Evolutionary conservation across 2,329 filamentous ascomycete genomes (phyloP).

Genomic region (Colletotrichum euphorbiae): DNA sequence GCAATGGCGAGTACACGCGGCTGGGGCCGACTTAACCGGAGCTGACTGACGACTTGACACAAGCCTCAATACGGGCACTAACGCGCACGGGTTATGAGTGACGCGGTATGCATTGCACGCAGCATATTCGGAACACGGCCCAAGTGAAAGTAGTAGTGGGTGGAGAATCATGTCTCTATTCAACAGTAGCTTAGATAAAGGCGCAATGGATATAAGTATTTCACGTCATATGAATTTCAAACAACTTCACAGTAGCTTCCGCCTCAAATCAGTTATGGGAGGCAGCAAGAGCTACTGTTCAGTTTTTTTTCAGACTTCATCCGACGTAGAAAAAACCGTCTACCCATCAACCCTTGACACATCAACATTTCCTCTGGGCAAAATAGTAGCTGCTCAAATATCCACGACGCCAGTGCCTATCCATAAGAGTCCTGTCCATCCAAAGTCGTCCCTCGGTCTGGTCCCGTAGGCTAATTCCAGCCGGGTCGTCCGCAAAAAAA

Average conservation of each 20-base stretch:
- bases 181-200: slow-evolving; percentile 28
- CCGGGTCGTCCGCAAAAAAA: slow-evolving; percentile 38
- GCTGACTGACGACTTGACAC: too few relatives aligned
- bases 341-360: slow-evolving; percentile 15
- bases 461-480: slow-evolving; percentile 35
- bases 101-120: background rate
- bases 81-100: background rate
- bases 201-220: slow-evolving; percentile 20
- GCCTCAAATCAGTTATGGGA: too few relatives aligned
- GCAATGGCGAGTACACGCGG: too few relatives aligned
- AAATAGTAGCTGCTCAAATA: slow-evolving; percentile 29
- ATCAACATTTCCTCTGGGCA: slow-evolving; percentile 31
- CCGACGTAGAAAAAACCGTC: too few relatives aligned
- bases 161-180: slow-evolving; percentile 33
- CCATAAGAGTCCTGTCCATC: slow-evolving; percentile 37
- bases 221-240: too few relatives aligned
- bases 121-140: background rate
- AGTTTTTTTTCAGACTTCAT: too few relatives aligned
- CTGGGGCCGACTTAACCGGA: too few relatives aligned
- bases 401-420: slow-evolving; percentile 37
- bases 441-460: slow-evolving; percentile 39
- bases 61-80: too few relatives aligned
- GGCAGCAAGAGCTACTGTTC: too few relatives aligned
- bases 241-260: too few relatives aligned
- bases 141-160: background rate